Base-by-base conservation (phyloP, 2,329 filamentous ascomycete species). In the Trichoderma breve region DNA sequence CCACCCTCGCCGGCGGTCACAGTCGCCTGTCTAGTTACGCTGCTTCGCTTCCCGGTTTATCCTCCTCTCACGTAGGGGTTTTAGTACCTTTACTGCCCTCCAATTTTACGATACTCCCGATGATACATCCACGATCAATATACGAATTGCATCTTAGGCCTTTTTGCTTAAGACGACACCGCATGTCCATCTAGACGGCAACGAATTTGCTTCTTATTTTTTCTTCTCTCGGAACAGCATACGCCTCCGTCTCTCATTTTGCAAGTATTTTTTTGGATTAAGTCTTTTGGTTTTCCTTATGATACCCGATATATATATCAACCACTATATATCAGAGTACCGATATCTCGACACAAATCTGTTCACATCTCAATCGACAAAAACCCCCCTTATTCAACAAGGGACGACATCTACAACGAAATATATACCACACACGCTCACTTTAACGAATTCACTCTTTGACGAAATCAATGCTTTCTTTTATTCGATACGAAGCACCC, bases 1-100 rank as follows among this genome's bases (percentile, higher is more conserved):
- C 68, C 76, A 75, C 30, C 80, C 80, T 55, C 80, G 79, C 9
- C 82, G 82, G 71, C 84, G 84, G 65, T 86, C 87, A 8, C 84
- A 87, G 74, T 87, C 86, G 26, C 86, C 39, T 3, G 30, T 36
- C 18, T 70, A 28, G 12, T 1, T 3, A 36, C 14, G n/a, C 5
- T 18, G 2, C n/a, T 61, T 43, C 39, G 6, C 76, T 84, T 55
- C 87, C 80, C 83, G 61, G 26, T 57, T 51, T 28, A 71, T n/a
- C 64, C 55, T 36, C 11, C 36, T 68, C 71, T 76, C 73, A 73
- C 75, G 73, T 76, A 75, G 73, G 74, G 71, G 74, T 71, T 65
- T 21, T 30, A 18, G 47, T 24, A 18, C 34, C 47, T n/a, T 28
- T 12, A 2, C n/a, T n/a, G 18, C 14, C 26, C 32, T 66, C 28